A percentile compares a stretch with the other conserved stretches of the same genome.
Evolutionary conservation across 257 asterid species (phyloP).

Genomic region (Knoxia roxburghii): DNA sequence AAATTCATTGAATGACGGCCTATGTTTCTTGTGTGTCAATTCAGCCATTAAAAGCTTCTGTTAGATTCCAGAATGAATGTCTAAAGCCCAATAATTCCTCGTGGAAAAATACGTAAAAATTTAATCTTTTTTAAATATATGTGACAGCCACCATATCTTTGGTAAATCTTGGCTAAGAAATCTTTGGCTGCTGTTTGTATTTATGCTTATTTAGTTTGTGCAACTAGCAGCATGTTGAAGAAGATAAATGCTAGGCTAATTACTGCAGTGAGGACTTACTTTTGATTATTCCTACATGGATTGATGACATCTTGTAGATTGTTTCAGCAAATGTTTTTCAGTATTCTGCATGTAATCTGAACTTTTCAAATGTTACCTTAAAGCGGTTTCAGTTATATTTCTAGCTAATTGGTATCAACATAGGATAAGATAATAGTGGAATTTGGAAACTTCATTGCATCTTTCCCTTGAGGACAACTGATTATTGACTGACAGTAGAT

Average conservation of each 20-base stretch:
- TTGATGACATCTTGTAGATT: neutral
- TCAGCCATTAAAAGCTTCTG: neutral
- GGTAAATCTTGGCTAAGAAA: too few species aligned
- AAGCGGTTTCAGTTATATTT: neutral
- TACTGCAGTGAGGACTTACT: slow-evolving; percentile 3
- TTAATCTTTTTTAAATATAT: too few species aligned
- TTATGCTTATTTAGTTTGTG: too few species aligned
- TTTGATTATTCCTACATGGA: neutral
- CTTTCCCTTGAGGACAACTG: neutral
- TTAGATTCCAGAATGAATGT: neutral
- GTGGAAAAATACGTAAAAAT: neutral
- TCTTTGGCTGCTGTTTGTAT: too few species aligned
- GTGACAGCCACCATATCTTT: too few species aligned
- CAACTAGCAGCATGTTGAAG: too few species aligned
- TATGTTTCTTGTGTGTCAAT: slow-evolving; percentile 3
- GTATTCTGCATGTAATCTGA: neutral
- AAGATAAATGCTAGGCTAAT: too few species aligned
- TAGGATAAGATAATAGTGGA: too few species aligned
- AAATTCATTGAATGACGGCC: slow-evolving; percentile 36
- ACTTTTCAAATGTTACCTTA: neutral
- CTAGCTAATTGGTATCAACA: too few species aligned
- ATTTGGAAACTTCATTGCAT: neutral
- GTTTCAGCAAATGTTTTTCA: neutral
- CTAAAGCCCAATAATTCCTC: neutral
- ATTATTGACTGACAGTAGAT: neutral